A percentile compares a stretch with the other conserved stretches of the same genome.
phyloP scores from a whole-genome alignment of 345 rosid genomes.

The Salix koriyanagi region DNA sequence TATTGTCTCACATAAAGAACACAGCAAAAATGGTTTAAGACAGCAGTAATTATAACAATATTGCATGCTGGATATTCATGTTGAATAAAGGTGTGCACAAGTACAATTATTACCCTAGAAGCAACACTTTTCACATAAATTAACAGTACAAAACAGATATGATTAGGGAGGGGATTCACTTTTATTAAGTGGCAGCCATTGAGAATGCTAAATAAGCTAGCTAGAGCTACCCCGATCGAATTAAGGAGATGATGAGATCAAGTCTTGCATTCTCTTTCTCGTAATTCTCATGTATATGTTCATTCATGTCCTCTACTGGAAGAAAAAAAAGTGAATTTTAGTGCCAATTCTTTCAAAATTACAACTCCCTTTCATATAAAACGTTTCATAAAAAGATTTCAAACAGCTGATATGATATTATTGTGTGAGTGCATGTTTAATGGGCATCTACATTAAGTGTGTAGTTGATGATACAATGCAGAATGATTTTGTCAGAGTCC shows the following conservation, averaged over 20 bases:
- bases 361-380: too few species aligned
- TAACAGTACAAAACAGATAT: slow-evolving; percentile 1
- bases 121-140: neutral
- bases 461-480: too few species aligned
- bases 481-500: too few species aligned
- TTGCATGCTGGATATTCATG: slow-evolving; percentile 12
- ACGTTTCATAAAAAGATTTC: too few species aligned
- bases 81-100: slow-evolving; percentile 13
- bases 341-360: too few species aligned
- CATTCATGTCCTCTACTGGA: too few species aligned
- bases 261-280: too few species aligned
- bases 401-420: too few species aligned
- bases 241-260: neutral
- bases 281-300: too few species aligned
- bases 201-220: slow-evolving; percentile 4
- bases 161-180: slow-evolving; percentile 12
- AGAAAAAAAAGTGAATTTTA: too few species aligned
- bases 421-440: too few species aligned
- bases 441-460: too few species aligned
- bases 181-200: slow-evolving; percentile 1
- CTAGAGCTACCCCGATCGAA: neutral
- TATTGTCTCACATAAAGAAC: neutral
- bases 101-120: neutral
- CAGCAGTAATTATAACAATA: slow-evolving; percentile 13
- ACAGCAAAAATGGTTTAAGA: slow-evolving; percentile 5